A percentile compares a stretch with the other conserved stretches of the same genome.
Evolutionary conservation across 1,284 basidiomycete species (phyloP).

Genomic region (Athelia psychrophila): DNA sequence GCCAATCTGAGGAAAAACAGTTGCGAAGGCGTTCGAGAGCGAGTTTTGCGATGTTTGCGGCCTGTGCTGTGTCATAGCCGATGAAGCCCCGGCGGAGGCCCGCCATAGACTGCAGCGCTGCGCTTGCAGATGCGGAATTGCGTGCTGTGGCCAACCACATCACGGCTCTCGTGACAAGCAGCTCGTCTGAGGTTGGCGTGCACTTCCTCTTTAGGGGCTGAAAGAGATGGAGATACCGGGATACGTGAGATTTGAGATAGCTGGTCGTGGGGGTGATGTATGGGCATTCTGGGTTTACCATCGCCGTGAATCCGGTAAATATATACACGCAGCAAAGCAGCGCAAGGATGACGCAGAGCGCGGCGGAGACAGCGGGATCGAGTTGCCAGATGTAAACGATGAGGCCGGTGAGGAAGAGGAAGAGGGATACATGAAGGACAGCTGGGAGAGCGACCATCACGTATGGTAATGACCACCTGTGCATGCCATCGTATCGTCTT

Average conservation of each 20-base stretch:
- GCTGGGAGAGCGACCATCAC: conserved; percentile 6
- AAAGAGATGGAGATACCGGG: too few relatives aligned
- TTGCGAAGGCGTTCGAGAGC: not conserved
- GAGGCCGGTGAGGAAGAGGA: conserved; percentile 9
- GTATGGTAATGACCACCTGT: conserved; percentile 4
- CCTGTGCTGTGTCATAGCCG: not conserved
- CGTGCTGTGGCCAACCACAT: not conserved
- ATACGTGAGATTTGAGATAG: not conserved
- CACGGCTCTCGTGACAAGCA: not conserved
- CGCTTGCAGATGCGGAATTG: not conserved
- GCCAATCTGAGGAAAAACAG: not conserved
- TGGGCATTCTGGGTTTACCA: not conserved
- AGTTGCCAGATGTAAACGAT: conserved; percentile 1
- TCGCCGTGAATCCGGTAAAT: not conserved
- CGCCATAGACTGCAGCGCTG: not conserved
- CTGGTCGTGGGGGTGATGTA: not conserved
- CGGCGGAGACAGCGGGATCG: not conserved
- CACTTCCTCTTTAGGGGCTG: not conserved
- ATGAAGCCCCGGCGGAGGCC: not conserved
- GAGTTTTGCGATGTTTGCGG: not conserved
- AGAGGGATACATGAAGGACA: conserved; percentile 6
- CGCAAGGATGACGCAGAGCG: not conserved
- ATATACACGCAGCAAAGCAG: not conserved
- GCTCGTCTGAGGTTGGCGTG: not conserved
- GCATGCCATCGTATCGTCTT: conserved; percentile 4